Evolutionary conservation across 257 asterid species (phyloP).

Genomic region (Mentha longifolia): DNA sequence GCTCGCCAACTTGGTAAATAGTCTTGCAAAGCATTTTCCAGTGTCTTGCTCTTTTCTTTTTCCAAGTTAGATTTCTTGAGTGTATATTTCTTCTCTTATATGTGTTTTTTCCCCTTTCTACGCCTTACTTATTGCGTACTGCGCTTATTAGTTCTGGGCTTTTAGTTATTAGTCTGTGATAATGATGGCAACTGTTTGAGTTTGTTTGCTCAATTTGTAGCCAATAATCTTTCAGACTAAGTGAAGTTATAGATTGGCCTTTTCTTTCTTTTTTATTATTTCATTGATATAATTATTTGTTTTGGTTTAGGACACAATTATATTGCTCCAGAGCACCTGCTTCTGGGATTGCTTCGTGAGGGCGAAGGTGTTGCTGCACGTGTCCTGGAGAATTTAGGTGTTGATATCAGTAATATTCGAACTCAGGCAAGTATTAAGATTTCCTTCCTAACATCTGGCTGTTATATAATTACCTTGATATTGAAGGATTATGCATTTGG

Average conservation of each 20-base stretch:
- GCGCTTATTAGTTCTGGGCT: slow-evolving; percentile 10
- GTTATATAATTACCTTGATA: slow-evolving; percentile 41
- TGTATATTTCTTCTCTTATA: too few relatives aligned
- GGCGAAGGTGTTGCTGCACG: slow-evolving; percentile 99
- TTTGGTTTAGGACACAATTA: slow-evolving; percentile 81
- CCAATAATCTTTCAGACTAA: neutral
- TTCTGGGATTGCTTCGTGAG: slow-evolving; percentile 91
- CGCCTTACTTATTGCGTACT: neutral
- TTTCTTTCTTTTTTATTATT: neutral
- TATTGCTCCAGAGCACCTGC: slow-evolving; percentile 97
- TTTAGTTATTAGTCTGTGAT: slow-evolving; percentile 20
- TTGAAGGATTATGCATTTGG: slow-evolving; percentile 25
- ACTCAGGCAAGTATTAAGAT: slow-evolving; percentile 64
- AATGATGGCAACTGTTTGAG: neutral
- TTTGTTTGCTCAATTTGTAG: neutral
- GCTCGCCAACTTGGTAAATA: slow-evolving; percentile 96
- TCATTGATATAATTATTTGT: neutral
- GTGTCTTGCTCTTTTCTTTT: neutral
- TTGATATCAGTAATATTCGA: slow-evolving; percentile 80
- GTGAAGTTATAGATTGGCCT: slow-evolving; percentile 13
- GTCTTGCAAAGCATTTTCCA: neutral
- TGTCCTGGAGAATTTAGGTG: slow-evolving; percentile 91
- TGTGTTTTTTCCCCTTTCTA: too few relatives aligned
- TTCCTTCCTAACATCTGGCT: slow-evolving; percentile 37
- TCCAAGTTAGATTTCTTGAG: neutral